A percentile compares a stretch with the other conserved stretches of the same genome.
Evolutionary conservation across 2,329 filamentous ascomycete genomes (phyloP).

Genomic region (Dactylonectria estremocensis): DNA sequence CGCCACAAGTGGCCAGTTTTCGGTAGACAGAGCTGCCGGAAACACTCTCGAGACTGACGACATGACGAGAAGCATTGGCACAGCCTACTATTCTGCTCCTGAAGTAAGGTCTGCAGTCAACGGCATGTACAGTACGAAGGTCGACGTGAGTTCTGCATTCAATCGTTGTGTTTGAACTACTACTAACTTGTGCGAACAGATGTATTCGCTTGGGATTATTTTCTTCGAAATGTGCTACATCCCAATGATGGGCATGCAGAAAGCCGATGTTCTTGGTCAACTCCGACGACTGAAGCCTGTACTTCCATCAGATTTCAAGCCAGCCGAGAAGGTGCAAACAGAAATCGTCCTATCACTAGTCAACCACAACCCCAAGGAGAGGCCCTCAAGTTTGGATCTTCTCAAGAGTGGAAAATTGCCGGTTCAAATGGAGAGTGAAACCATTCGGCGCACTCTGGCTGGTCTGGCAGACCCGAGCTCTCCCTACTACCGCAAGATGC

Average conservation of each 20-base stretch:
- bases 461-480: constrained; percentile 87
- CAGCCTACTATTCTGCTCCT: constrained; percentile 92
- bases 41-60: constrained; percentile 67
- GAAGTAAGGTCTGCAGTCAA: constrained; percentile 85
- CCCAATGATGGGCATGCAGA: constrained; percentile 77
- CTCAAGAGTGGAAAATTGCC: constrained; percentile 90
- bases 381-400: constrained; percentile 87
- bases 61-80: constrained; percentile 81
- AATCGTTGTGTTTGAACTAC: not conserved
- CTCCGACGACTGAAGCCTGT: constrained; percentile 78
- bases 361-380: constrained; percentile 84
- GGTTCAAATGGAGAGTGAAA: constrained; percentile 93
- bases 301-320: constrained; percentile 81
- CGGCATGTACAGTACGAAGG: constrained; percentile 90
- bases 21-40: constrained; percentile 67
- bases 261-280: constrained; percentile 74
- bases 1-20: constrained; percentile 88
- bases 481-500: constrained; percentile 90
- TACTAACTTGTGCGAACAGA: constrained; percentile 62
- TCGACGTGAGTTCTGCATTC: constrained; percentile 75
- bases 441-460: constrained; percentile 85
- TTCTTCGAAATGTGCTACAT: constrained; percentile 97
- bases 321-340: constrained; percentile 79
- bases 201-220: constrained; percentile 97
- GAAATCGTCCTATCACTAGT: constrained; percentile 86